Evolutionary conservation across 2,329 filamentous ascomycete genomes (phyloP), one percentile per base, ranked within the genome.

Genomic region (Myriosclerotinia curreyana): DNA sequence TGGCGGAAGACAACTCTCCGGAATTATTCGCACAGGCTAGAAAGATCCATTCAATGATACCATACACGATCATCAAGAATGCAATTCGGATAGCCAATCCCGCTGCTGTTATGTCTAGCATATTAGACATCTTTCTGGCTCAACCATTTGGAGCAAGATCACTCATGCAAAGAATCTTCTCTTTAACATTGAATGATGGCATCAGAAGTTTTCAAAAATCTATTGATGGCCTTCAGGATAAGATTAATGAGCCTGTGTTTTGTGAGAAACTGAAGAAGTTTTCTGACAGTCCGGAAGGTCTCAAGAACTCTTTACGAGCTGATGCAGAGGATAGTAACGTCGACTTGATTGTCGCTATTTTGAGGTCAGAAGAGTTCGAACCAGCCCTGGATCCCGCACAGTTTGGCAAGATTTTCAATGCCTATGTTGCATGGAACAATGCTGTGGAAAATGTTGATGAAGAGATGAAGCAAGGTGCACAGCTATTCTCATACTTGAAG

Each of bases 1-100:
- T 99, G 52, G 95, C 95, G 7, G 95, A 99, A 76, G 95, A 99
- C 78, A 99, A 99, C 76, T 97, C 94, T 0, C 93, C 95, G 0
- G 95, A 99, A 74, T 78, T 99, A 38, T 98, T 98, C 75, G 92
- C 92, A 0, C 95, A 99, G 76, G 88, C 90, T 5, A 96, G 94
- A 78, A 86, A 91, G 66, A 97, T 98, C 60, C 95, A 99, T 75
- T 96, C 93, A 0, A 83, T 98, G 64, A 89, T 99, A 52, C 95
- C 95, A 0, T 99, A 99, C 74, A 89, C 88, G 0, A 81, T 97
- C 56, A 82, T 99, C 75, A 99, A 99, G 80, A 97, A 98, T 74
- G 92, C 96, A 54, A 98, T 99, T 72, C 87, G 94, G 64, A 92
- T 98, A 70, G 92, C 95, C 28, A 99, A 99, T 71, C 95, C 95